Percentiles rank a stretch among this genome's conserved stretches.
Evolutionary conservation across 148 eudicot species (phyloP).

Genomic region (Cornus florida): DNA sequence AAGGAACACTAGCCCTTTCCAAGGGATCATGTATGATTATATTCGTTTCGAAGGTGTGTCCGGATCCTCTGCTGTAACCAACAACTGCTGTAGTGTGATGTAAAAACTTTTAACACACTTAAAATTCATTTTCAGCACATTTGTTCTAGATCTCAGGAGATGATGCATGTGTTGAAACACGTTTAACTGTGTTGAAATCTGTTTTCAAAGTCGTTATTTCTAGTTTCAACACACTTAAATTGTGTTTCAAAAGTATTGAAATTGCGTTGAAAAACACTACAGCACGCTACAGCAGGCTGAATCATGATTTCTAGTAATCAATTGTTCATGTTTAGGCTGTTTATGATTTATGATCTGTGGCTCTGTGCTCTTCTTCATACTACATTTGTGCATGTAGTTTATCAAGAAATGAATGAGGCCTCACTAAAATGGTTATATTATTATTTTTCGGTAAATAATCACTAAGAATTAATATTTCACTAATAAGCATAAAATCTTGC

Average conservation of each 20-base stretch:
- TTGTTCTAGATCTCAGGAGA: background rate
- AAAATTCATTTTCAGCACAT: background rate
- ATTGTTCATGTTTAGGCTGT: no score
- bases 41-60: constrained; percentile 35
- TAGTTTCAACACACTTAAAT: no score
- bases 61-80: background rate
- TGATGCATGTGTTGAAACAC: background rate
- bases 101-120: no score
- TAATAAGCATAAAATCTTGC: background rate
- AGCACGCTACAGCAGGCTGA: no score
- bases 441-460: no score
- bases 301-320: no score
- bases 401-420: background rate
- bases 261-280: no score
- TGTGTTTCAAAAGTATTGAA: no score
- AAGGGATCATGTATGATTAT: constrained; percentile 46
- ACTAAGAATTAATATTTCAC: no score
- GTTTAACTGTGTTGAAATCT: background rate
- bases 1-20: constrained; percentile 21
- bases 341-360: constrained; percentile 10
- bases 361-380: no score
- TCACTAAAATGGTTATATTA: background rate
- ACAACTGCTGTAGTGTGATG: background rate
- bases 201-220: no score
- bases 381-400: background rate